Evolutionary conservation across 345 rosid genomes (phyloP), one percentile per base, ranked within the genome.

Genomic region (Eutrema japonicum): DNA sequence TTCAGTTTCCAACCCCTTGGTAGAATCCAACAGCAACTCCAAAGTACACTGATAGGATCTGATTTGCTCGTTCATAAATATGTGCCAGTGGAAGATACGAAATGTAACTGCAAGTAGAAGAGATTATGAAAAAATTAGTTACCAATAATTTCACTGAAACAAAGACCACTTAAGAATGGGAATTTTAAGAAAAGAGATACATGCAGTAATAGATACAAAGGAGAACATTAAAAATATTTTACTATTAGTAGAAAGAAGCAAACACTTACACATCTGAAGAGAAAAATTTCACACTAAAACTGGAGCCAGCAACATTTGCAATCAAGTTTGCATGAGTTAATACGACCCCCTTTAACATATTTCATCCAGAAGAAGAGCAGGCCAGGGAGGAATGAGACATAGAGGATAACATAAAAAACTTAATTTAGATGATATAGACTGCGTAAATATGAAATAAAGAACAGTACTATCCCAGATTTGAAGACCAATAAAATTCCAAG

Each of bases 61-160:
- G 97, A 79, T 86, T 89, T 55, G 79, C 85, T 40, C 99, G 85
- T 82, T 95, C 99, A 59, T 86, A 95, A 71, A 95, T 95, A 84
- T 95, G 99, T 57, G 97, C 97, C 86, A 92, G 75, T 3, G 99
- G 99, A 77, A 95, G 93, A 82, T 95, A 95, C 36, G 97, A 95
- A 77, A 95, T 92, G 82, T 84, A 89, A 35, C 99, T 95, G 89
- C 74, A 70, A 64, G 16, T 63, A 64, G 46, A 67, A 35, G 73
- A 16, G 32, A 62, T 68, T 72, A 47, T 74, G 70, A 66, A 36
- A 37, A 73, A 10, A 58, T 48, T 43, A 62, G 68, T 64, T 64
- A 30, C 52, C 51, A 58, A 76, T 26, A 63, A 29, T 62, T 22
- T 29, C 51, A 22, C 10, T 51, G 47, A 71, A 77, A 53, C n/a